Conservation (phyloP, 1,284 basidiomycete species). For the Flammula alnicola region DNA sequence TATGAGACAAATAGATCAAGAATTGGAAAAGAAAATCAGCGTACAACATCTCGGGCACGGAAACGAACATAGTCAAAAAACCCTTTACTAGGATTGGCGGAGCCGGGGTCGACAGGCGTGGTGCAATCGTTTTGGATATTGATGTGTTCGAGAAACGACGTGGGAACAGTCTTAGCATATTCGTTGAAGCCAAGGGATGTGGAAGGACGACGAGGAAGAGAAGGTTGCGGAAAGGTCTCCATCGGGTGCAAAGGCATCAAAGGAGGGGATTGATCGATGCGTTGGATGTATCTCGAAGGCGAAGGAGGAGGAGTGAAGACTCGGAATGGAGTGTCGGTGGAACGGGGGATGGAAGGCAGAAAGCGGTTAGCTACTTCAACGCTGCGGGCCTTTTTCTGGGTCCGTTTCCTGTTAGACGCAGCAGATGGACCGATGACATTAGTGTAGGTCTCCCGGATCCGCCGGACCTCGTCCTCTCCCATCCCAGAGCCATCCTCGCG, state of each 20-base stretch:
- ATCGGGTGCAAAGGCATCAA: no score
- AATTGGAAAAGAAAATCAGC: no score
- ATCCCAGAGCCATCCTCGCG: constrained; percentile 1
- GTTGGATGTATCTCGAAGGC: neutral
- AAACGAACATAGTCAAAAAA: no score
- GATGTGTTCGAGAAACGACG: no score
- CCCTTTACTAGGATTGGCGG: no score
- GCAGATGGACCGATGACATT: constrained; percentile 9
- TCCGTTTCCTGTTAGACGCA: constrained; percentile 6
- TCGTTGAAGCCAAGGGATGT: constrained; percentile 37
- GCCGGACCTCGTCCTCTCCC: neutral
- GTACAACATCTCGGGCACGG: no score
- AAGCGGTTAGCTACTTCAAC: constrained; percentile 2
- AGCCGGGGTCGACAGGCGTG: no score
- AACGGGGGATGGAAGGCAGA: neutral
- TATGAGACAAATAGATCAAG: no score
- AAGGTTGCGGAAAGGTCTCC: constrained; percentile 26
- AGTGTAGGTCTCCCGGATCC: constrained; percentile 15
- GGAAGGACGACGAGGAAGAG: constrained; percentile 35
- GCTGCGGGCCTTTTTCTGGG: constrained; percentile 13
- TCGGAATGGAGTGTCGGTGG: constrained; percentile 1
- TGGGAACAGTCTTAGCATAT: neutral
- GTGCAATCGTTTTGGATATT: no score
- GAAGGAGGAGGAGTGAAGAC: neutral
- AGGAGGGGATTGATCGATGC: no score